Conservation (phyloP, 306 rosid species). For the Luffa aegyptiaca region DNA sequence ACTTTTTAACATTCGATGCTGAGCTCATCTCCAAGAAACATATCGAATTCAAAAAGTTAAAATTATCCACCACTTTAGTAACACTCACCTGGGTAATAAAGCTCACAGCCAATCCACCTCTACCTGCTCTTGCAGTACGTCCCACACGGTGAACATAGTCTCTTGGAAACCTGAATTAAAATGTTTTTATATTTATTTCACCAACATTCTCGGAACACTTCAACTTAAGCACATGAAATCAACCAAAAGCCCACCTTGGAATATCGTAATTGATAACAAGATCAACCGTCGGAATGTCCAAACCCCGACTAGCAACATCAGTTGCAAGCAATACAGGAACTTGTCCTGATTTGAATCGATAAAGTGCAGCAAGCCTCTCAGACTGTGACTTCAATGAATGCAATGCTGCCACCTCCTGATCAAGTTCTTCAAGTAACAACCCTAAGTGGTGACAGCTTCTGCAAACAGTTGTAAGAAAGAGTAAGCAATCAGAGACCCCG, state of each 20-base stretch:
- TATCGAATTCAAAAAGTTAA: neutral
- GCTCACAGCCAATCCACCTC: conserved; percentile 75
- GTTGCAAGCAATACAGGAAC: conserved; percentile 77
- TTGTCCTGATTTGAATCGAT: conserved; percentile 72
- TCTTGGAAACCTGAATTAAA: conserved; percentile 47
- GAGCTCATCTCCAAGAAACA: neutral
- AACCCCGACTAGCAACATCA: conserved; percentile 90
- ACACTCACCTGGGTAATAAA: conserved; percentile 53
- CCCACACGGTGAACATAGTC: conserved; percentile 95
- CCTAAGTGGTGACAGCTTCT: conserved; percentile 72
- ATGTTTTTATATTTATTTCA: conserved; percentile 7
- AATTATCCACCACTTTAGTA: neutral
- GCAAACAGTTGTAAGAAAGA: conserved; percentile 12
- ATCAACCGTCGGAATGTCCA: conserved; percentile 89
- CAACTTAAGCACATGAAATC: neutral
- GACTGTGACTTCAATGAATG: conserved; percentile 77
- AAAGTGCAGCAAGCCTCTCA: conserved; percentile 67
- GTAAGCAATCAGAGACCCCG: neutral
- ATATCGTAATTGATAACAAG: conserved; percentile 80
- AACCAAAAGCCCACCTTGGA: conserved; percentile 51
- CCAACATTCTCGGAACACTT: neutral
- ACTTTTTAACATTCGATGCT: neutral
- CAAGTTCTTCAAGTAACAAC: conserved; percentile 77
- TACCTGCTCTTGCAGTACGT: conserved; percentile 91
- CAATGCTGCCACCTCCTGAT: conserved; percentile 52